phyloP scores from a whole-genome alignment of 108 stramenopile species.

The Cyclostephanos tholiformis region DNA sequence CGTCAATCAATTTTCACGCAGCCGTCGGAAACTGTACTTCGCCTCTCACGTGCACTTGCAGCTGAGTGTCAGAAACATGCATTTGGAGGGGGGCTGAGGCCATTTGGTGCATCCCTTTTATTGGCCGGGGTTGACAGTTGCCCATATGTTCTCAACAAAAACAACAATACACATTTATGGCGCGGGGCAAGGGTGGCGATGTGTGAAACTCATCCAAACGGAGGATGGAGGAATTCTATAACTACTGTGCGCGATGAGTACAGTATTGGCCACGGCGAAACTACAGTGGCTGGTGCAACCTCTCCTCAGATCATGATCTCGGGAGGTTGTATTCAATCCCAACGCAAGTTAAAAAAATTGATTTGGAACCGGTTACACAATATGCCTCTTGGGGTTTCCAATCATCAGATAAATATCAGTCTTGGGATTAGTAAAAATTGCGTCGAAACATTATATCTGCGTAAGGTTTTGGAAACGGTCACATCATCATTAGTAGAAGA shows the following conservation, averaged over 20 bases:
- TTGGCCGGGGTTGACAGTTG: constrained; percentile 50
- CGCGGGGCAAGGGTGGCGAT: constrained; percentile 34
- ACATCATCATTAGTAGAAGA: constrained; percentile 32
- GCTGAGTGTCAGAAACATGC: constrained; percentile 74
- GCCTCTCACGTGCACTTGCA: constrained; percentile 45
- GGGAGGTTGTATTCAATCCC: constrained; percentile 32
- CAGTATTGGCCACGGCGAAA: not conserved
- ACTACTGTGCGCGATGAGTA: not conserved
- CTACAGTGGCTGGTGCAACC: not conserved
- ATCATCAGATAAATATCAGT: not conserved
- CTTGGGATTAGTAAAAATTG: not conserved
- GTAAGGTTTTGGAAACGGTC: constrained; percentile 14
- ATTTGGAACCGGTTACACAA: constrained; percentile 19
- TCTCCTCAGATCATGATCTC: constrained; percentile 42
- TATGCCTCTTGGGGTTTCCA: constrained; percentile 4
- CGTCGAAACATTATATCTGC: constrained; percentile 13
- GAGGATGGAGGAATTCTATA: constrained; percentile 17
- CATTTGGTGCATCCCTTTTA: constrained; percentile 69
- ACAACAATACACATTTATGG: not conserved
- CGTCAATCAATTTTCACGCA: constrained; percentile 12
- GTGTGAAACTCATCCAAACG: constrained; percentile 50
- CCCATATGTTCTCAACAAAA: not conserved
- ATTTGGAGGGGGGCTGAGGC: constrained; percentile 80
- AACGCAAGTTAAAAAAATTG: constrained; percentile 15
- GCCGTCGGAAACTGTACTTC: constrained; percentile 35